Evolutionary conservation across 176 grass and related monocot genomes (phyloP).

Genomic region (Hyparrhenia diplandra): DNA sequence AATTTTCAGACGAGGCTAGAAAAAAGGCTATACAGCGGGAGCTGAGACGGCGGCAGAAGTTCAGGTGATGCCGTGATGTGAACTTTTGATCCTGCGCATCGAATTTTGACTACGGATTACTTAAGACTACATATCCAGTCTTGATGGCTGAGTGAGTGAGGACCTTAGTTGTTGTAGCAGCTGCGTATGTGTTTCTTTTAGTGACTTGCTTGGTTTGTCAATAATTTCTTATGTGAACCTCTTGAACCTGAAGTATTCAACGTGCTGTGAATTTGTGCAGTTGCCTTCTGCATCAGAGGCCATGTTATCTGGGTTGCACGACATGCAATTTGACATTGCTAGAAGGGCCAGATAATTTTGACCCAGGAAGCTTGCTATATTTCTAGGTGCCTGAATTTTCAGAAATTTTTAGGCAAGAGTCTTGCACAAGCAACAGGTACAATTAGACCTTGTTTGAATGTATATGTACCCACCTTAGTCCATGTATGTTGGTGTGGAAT

Average conservation of each 20-base stretch:
- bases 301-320: background rate
- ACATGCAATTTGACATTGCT: background rate
- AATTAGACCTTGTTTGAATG: too few relatives aligned
- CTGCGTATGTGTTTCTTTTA: background rate
- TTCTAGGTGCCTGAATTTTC: too few relatives aligned
- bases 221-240: background rate
- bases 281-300: background rate
- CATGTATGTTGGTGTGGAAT: too few relatives aligned
- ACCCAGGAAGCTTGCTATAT: too few relatives aligned
- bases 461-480: too few relatives aligned
- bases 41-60: conserved; percentile 35
- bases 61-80: background rate
- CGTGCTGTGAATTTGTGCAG: background rate
- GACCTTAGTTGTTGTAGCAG: background rate
- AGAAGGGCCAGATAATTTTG: background rate
- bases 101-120: background rate
- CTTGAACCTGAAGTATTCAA: background rate
- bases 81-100: background rate
- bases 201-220: background rate
- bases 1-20: conserved; percentile 31
- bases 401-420: background rate
- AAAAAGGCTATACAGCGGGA: conserved; percentile 47
- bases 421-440: too few relatives aligned
- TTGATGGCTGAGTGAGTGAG: background rate
- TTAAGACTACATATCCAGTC: background rate